A percentile compares a stretch with the other conserved stretches of the same genome.
phyloP scores from a whole-genome alignment of 2,329 filamentous ascomycete genomes.

The Paecilomyces formosus region DNA sequence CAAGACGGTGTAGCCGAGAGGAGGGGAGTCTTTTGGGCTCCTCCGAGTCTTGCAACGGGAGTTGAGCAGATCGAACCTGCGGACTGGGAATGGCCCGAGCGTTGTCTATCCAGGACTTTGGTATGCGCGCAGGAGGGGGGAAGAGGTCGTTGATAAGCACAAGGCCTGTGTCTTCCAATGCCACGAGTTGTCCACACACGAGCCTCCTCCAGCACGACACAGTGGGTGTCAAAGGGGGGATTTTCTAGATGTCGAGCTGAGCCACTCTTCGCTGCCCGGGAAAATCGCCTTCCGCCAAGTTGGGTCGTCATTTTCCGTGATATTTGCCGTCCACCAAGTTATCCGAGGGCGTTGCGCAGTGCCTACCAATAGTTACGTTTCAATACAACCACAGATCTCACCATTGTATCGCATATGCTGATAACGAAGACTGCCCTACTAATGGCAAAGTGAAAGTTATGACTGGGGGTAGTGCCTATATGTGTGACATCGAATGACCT shows the following conservation, averaged over 20 bases:
- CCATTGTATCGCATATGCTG: background rate
- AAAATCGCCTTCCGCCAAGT: background rate
- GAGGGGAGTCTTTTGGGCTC: background rate
- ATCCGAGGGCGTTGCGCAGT: background rate
- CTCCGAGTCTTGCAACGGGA: background rate
- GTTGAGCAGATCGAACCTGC: background rate
- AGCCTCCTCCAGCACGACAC: background rate
- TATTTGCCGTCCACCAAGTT: background rate
- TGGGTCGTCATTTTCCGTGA: background rate
- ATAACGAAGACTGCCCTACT: background rate
- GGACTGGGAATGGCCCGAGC: background rate
- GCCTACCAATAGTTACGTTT: background rate
- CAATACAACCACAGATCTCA: background rate
- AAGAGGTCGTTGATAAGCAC: background rate
- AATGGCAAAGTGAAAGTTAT: background rate
- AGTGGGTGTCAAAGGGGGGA: background rate
- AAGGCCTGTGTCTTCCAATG: background rate
- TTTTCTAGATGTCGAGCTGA: background rate
- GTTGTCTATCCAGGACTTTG: background rate
- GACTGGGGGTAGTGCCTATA: background rate
- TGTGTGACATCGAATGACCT: background rate
- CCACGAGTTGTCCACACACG: background rate
- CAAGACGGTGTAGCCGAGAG: background rate
- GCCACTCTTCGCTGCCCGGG: background rate
- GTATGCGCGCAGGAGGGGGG: background rate